Conservation (phyloP, 208 protist species). For the Crithidia bombi region DNA sequence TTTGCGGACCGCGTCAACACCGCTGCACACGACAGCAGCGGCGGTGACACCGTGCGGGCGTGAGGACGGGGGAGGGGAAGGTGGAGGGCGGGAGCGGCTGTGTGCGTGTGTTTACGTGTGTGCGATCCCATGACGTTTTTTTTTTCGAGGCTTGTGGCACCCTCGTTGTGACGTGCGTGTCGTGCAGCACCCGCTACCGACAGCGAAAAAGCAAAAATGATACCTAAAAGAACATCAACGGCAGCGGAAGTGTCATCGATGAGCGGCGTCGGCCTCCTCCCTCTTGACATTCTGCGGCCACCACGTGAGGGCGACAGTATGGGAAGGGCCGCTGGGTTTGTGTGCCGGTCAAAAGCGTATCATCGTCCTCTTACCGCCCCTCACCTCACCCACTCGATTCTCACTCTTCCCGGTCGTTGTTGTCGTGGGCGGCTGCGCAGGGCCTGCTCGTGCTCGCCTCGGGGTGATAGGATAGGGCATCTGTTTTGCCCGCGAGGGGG, state of each 20-base stretch:
- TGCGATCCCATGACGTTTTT: background rate
- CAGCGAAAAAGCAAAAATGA: no score
- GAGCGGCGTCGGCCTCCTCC: no score
- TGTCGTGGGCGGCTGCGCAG: background rate
- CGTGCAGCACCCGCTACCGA: no score
- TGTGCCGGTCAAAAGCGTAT: background rate
- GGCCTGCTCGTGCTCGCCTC: background rate
- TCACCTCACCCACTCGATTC: background rate
- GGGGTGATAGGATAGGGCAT: background rate
- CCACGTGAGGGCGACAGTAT: no score
- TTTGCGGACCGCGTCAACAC: constrained; percentile 30
- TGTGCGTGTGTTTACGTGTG: background rate
- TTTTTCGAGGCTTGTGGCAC: no score
- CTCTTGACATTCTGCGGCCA: no score
- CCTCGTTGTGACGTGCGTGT: no score
- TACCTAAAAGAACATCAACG: no score
- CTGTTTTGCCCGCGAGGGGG: background rate
- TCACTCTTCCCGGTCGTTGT: background rate
- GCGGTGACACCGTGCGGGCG: background rate
- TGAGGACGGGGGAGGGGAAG: background rate
- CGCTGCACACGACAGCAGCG: constrained; percentile 8
- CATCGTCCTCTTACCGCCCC: background rate
- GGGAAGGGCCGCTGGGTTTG: no score
- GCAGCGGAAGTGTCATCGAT: no score
- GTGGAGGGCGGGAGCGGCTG: no score